Percentiles rank a stretch among this genome's conserved stretches.
Conservation (phyloP, 192 early-diverging fungal genomes). For the Coemansia sp. region DNA sequence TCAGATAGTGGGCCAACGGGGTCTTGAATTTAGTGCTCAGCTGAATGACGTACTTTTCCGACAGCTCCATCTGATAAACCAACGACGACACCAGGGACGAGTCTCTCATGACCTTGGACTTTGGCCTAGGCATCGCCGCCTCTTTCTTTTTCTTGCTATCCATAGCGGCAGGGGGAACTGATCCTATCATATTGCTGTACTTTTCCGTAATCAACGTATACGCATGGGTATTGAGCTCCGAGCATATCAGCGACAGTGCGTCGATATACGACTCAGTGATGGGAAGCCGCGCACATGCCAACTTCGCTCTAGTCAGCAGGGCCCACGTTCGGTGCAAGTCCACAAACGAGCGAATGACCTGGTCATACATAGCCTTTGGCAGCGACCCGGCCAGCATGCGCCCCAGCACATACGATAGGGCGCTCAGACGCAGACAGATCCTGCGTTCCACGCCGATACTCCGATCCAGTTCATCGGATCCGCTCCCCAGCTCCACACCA, state of each 20-base stretch:
- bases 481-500: slow-evolving; percentile 5
- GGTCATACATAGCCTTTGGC: slow-evolving; percentile 15
- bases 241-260: slow-evolving; percentile 24
- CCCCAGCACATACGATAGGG: slow-evolving; percentile 23
- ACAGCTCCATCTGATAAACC: slow-evolving; percentile 74
- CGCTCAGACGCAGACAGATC: slow-evolving; percentile 20
- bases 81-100: slow-evolving; percentile 70
- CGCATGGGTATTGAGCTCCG: slow-evolving; percentile 22
- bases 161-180: background rate
- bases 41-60: slow-evolving; percentile 70
- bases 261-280: slow-evolving; percentile 42
- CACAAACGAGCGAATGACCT: slow-evolving; percentile 21
- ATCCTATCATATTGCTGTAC: slow-evolving; percentile 17
- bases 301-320: slow-evolving; percentile 26
- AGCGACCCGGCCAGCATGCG: slow-evolving; percentile 17
- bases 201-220: slow-evolving; percentile 22
- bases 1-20: slow-evolving; percentile 71
- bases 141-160: slow-evolving; percentile 6
- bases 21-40: slow-evolving; percentile 69
- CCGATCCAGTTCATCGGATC: background rate
- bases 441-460: slow-evolving; percentile 36
- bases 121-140: slow-evolving; percentile 6
- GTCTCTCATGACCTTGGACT: slow-evolving; percentile 65
- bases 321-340: slow-evolving; percentile 31
- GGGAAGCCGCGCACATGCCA: slow-evolving; percentile 11